These are phyloP conservation scores for Ceratobasidium sp. DNA, from an alignment of 1,284 basidiomycete species.

Conservation along the genomic window DNA sequence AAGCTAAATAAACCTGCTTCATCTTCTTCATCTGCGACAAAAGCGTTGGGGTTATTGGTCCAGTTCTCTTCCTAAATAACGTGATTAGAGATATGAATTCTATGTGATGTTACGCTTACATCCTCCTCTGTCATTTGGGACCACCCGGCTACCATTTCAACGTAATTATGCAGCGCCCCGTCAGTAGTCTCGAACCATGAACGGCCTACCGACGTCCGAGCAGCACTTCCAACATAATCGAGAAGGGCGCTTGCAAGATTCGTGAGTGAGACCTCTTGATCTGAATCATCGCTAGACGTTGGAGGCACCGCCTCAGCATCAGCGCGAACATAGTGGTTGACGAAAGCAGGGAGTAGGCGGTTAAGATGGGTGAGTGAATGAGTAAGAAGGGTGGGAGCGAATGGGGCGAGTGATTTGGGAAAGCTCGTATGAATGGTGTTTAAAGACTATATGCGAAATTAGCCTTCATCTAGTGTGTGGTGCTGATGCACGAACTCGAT, in stretches of 20 bases:
- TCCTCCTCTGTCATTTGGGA: conserved; percentile 90
- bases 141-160: conserved; percentile 71
- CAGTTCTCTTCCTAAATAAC: conserved; percentile 82
- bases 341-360: conserved; percentile 69
- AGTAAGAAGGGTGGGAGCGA: conserved; percentile 66
- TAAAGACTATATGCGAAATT: conserved; percentile 61
- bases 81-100: not conserved
- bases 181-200: conserved; percentile 65
- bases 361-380: conserved; percentile 71
- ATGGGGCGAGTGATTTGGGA: conserved; percentile 66
- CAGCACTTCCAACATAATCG: conserved; percentile 75
- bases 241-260: conserved; percentile 79
- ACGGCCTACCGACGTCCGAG: conserved; percentile 66
- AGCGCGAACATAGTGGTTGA: conserved; percentile 66
- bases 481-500: conserved; percentile 61
- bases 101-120: conserved; percentile 55
- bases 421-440: conserved; percentile 79
- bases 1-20: conserved; percentile 84
- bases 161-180: conserved; percentile 56
- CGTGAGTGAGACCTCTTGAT: conserved; percentile 71
- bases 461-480: not conserved
- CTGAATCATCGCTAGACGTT: conserved; percentile 70
- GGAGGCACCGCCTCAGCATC: conserved; percentile 57
- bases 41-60: conserved; percentile 87
- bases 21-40: conserved; percentile 94